Evolutionary conservation across 768 basidiomycete genomes (phyloP).

Genomic region (Lactarius sanguifluus): DNA sequence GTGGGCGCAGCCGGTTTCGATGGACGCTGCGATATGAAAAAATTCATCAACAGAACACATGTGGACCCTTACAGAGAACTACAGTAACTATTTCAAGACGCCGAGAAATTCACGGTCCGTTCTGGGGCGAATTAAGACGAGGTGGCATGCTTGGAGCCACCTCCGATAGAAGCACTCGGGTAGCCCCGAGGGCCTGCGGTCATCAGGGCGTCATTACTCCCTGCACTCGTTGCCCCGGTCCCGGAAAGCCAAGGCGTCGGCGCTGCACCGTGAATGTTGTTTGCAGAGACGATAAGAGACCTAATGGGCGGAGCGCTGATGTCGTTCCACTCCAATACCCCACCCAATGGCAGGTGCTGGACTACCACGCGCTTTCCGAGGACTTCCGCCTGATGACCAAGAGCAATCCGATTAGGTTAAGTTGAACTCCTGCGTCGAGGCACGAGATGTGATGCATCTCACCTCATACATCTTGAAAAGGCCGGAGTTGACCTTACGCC

Average conservation of each 20-base stretch:
- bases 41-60: constrained; percentile 12
- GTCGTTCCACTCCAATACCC: constrained; percentile 67
- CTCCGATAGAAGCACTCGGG: constrained; percentile 16
- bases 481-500: constrained; percentile 88
- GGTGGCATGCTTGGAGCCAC: constrained; percentile 6
- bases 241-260: constrained; percentile 31
- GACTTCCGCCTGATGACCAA: constrained; percentile 71
- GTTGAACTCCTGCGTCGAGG: background rate
- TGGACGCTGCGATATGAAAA: constrained; percentile 15
- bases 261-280: constrained; percentile 10
- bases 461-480: constrained; percentile 96
- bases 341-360: constrained; percentile 88
- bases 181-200: constrained; percentile 22
- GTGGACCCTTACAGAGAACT: constrained; percentile 3
- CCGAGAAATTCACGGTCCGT: constrained; percentile 12
- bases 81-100: constrained; percentile 20
- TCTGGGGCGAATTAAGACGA: constrained; percentile 4
- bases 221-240: constrained; percentile 4
- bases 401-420: background rate
- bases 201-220: constrained; percentile 6
- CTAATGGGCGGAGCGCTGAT: constrained; percentile 13
- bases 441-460: constrained; percentile 30
- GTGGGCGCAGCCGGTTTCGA: constrained; percentile 4
- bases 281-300: constrained; percentile 1
- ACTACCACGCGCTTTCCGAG: constrained; percentile 94